Conservation (phyloP, 2,329 filamentous ascomycete genomes). For the Lanzia echinophila region DNA sequence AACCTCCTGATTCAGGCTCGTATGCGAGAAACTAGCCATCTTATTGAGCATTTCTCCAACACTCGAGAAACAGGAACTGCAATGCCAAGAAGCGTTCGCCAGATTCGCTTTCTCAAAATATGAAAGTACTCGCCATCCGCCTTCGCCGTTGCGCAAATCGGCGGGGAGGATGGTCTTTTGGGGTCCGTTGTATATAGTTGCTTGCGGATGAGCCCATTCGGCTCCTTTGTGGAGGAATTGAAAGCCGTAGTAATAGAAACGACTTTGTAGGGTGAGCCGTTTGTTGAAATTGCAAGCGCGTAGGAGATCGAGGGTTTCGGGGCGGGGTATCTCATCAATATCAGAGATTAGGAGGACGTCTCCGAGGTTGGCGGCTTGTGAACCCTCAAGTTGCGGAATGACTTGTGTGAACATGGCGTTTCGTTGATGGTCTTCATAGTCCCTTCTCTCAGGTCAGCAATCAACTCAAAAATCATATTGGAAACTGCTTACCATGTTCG, state of each 20-base stretch:
- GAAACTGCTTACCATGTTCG: too few relatives aligned
- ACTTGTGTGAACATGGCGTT: conserved; percentile 52
- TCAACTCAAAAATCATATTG: too few relatives aligned
- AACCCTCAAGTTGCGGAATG: conserved; percentile 34
- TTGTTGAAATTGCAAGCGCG: conserved; percentile 32
- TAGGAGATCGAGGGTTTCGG: conserved; percentile 30
- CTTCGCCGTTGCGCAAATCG: conserved; percentile 31
- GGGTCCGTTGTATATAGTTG: conserved; percentile 34
- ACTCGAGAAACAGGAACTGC: conserved; percentile 37
- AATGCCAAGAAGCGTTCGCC: conserved; percentile 40
- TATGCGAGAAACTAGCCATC: conserved; percentile 38
- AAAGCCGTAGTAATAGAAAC: conserved; percentile 35
- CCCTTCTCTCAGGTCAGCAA: too few relatives aligned
- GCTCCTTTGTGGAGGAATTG: conserved; percentile 31
- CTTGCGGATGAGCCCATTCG: conserved; percentile 40
- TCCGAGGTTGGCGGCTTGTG: conserved; percentile 25
- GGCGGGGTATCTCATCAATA: conserved; percentile 39
- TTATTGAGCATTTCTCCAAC: conserved; percentile 37
- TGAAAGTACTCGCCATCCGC: conserved; percentile 9
- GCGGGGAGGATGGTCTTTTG: conserved; percentile 35
- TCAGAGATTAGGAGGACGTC: conserved; percentile 41
- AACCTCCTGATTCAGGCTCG: conserved; percentile 32
- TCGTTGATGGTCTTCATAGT: conserved; percentile 45
- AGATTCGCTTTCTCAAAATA: conserved; percentile 29
- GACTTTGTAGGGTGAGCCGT: conserved; percentile 30